Base-by-base conservation (phyloP, 2,329 filamentous ascomycete species). In the Verticillium albo-atrum region DNA sequence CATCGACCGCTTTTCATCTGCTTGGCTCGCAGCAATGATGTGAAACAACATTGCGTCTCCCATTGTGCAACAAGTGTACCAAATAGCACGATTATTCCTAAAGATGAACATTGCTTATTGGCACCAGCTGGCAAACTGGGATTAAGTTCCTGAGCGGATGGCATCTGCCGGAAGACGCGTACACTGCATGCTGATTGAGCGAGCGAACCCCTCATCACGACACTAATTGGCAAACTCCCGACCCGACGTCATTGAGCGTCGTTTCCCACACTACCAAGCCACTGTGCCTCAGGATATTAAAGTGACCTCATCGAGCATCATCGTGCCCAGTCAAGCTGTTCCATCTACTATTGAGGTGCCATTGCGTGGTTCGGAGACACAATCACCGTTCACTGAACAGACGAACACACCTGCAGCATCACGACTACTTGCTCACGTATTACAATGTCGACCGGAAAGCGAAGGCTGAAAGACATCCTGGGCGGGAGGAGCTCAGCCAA, bases 231-330 rank as follows among this genome's bases (percentile, higher is more conserved):
- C 37, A 23, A 9, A 2, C 37, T 47, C n/a, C 37, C n/a, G 14
- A 30, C 23, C 6, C 54, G 54, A 56, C 54, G 54, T 56, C 54
- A 56, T 47, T 47, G 23, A 25, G 23, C 4, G 25, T 56, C 17
- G 54, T 28, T 10, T 56, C 15, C 54, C 23, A 42, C 34, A 47
- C 34, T 30, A 35, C 28, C 28, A n/a, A 20, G 25, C 54, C 54
- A 37, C 23, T 4, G 25, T 35, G 12, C 14, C 20, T 15, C 54
- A 26, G 28, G 3, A 6, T 47, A 26, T 23, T 17, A 23, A 20
- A 5, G 47, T 56, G 54, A 56, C 54, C 54, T 56, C 54, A 56
- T 56, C 35, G 25, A 56, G 54, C 34, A 56, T 56, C 25, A 47
- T 56, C 25, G 47, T 42, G 25, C 34, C 54, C 54, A 28, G 6